Evolutionary conservation across 495 filamentous ascomycete genomes (phyloP).

Genomic region (Hypoxylon fragiforme): DNA sequence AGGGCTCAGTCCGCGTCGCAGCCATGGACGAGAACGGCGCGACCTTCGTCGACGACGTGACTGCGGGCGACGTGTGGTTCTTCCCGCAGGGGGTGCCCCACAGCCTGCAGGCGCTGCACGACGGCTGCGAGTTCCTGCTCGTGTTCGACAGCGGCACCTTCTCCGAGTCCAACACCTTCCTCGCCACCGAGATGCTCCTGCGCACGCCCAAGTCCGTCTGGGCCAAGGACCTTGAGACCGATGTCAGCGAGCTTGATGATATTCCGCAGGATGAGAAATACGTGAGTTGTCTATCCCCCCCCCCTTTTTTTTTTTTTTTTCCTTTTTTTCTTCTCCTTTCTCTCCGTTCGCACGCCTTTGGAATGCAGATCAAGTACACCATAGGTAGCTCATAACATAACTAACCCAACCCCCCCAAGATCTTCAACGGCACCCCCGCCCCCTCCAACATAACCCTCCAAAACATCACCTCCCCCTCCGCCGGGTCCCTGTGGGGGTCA

Average conservation of each 20-base stretch:
- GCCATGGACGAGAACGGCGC: conserved; percentile 65
- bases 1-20: conserved; percentile 63
- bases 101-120: conserved; percentile 65
- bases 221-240: conserved; percentile 63
- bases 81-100: conserved; percentile 70
- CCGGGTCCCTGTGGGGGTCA: conserved; percentile 56
- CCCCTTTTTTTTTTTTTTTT: too few relatives aligned
- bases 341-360: too few relatives aligned
- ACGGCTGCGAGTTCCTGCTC: conserved; percentile 69
- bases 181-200: conserved; percentile 65
- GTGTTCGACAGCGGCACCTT: conserved; percentile 73
- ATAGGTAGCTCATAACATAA: background rate
- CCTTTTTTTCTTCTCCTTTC: too few relatives aligned
- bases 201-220: conserved; percentile 65
- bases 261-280: conserved; percentile 64
- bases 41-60: conserved; percentile 68
- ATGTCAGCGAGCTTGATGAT: conserved; percentile 58
- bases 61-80: conserved; percentile 71
- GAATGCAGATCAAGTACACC: background rate
- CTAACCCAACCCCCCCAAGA: conserved; percentile 34
- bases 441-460: conserved; percentile 63
- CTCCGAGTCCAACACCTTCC: conserved; percentile 69
- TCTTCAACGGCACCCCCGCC: conserved; percentile 67
- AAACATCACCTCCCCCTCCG: conserved; percentile 62
- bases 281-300: conserved; percentile 17